Evolutionary conservation across 257 asterid genomes (phyloP), one percentile per base, ranked within the genome.

Genomic region (Nicotiana paniculata): DNA sequence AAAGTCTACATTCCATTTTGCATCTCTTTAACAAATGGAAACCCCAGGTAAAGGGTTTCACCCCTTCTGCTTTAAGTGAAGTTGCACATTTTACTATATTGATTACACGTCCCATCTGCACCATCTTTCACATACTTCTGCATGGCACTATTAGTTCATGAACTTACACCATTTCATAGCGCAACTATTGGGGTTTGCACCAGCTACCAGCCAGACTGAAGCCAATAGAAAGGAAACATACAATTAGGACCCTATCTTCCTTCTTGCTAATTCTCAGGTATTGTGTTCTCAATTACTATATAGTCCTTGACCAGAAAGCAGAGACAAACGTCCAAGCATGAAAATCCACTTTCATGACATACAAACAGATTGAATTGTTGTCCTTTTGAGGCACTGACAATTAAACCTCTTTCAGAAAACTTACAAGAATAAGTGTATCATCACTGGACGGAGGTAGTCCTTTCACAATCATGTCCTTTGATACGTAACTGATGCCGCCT

Each of bases 371-470:
- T 70, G 83, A 54, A 57, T 55, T 68, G 61, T 75, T 79, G 59
- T 76, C 74, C 81, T 68, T 21, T 67, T 51, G 57, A 65, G 21
- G 63, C 65, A 33, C 24, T 21, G 24, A 21, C 61, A 81, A 86
- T 48, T 55, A 59, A 39, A 57, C 53, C 77, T 82, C 82, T 77
- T 79, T 85, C 62, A 54, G 79, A 87, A 81, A 67, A 87, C 98
- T 91, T 93, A 95, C 99, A 63, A 96, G 96, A 81, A 96, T 85
- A 61, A 96, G 88, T 78, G 96, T 83, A 86, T 96, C 99, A 70
- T 93, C 94, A 83, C 91, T 86, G 72, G 99, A 98, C 55, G 83
- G 81, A 84, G 97, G 98, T 86, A 94, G 90, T 82, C 99, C 99
- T 90, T 96, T 96, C 84, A 89, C 87, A 54, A 82, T 91, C 97